Base-by-base conservation (phyloP, 805 yeast genomes). In the Candida koratica region DNA sequence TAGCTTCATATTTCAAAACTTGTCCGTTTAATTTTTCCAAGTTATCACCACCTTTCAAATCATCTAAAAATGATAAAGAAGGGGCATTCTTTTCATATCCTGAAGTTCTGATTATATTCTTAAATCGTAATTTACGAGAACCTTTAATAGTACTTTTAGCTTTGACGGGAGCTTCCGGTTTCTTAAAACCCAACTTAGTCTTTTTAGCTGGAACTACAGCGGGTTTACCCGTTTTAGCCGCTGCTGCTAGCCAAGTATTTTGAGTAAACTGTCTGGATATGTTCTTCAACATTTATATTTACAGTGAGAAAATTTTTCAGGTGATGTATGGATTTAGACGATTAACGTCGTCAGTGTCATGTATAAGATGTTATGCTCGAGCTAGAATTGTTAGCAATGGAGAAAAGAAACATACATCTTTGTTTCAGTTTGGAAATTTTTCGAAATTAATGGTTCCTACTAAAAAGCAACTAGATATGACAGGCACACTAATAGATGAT, bases 401-500 rank as follows among this genome's bases (percentile, higher is more conserved):
- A 7, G 38, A 29, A 4, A 28, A 22, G 28, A 28, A 25, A 17
- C 34, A 18, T 10, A 18, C 31, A 14, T 13, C 35, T 19, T 17
- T 46, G 8, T 48, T 47, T 32, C 46, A 44, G 28, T 73, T 69
- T 54, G 82, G 81, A 1, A 61, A 62, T 18, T 72, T 69, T 43
- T 65, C 77, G 3, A 70, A 76, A 2, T 53, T 77, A 34, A 64
- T 64, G 24, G 54, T 61, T 11, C 71, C 73, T 5, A 61, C 32
- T 39, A n/a, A 53, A 55, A 17, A 69, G 61, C 34, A 46, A 70
- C 14, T 64, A 75, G 16, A 58, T 60, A 12, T 33, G n/a, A 45
- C 58, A 2, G 41, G 47, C 17, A 55, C 53, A 12, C 79, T 80
- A 48, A 75, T 86, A 30, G 63, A 68, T 1, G 67, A 74, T 10